Evolutionary conservation across 129 eudicot genomes (phyloP), one percentile per base, ranked within the genome.

Genomic region (Flaveria ramosissima): DNA sequence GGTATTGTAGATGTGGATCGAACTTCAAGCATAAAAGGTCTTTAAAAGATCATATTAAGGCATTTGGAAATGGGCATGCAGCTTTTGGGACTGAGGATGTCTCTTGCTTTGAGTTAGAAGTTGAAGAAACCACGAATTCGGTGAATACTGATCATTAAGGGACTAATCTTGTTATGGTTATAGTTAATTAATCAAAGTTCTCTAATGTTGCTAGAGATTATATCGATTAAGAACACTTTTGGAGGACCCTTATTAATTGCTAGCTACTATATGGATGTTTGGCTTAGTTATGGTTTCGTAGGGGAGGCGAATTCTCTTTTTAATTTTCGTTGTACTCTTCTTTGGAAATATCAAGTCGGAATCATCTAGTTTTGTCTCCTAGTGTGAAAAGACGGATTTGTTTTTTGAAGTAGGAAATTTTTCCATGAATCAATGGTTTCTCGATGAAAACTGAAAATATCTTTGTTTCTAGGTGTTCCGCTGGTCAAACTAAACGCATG

Each of bases 21-120:
- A 95, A 92, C 78, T 89, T 92, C 17, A 92, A 92, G 84, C 97
- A 92, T 79, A 92, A 92, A 48, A 92, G 97, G 66, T 92, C 97
- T 60, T 78, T 92, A 11, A 92, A 92, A 43, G 92, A 92, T 67
- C 97, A 92, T 67, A 82, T 92, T 23, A 92, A 89, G 75, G 92
- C 97, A 6, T 92, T 92, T 87, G 97, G 97, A 26, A 72, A 85
- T 75, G 90, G 86, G 39, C 97, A 91, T 82, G 80, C 84, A 15
- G 89, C 97, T 13, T 83, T 32, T 87, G 96, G 92, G 59, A 82
- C 87, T 62, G 96, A 92, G 71, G 78, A n/a, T n/a, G 51, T 72
- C 78, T 59, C 76, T 67, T 86, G 78, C 41, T 82, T 86, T 47
- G 87, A 88, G 8, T 84, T 87, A 55, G 97, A 92, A 62, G 15